A percentile compares a stretch with the other conserved stretches of the same genome.
Evolutionary conservation across 805 yeast genomes (phyloP).

Genomic region (Candida coquimbonensis): DNA sequence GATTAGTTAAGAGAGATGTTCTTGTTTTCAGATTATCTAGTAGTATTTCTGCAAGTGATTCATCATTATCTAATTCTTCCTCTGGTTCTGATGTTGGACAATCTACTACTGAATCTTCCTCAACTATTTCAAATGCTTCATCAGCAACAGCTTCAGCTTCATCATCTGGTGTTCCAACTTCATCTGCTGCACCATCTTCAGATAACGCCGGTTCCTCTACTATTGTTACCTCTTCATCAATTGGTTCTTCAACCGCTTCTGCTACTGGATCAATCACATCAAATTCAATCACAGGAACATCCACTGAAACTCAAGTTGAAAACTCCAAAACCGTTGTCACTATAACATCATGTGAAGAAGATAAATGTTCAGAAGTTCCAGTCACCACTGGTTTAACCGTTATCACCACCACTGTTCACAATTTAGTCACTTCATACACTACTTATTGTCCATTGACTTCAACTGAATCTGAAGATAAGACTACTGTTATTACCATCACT

Average conservation of each 20-base stretch:
- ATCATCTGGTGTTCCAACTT: not conserved
- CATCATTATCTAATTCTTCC: not conserved
- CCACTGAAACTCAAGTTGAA: no score
- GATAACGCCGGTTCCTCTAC: not conserved
- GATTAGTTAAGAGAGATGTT: conserved; percentile 6
- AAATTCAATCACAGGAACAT: not conserved
- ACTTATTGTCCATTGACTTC: conserved; percentile 12
- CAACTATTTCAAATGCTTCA: not conserved
- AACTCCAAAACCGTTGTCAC: no score
- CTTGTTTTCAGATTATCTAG: not conserved
- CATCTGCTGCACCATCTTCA: no score
- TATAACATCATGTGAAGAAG: no score
- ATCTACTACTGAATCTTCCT: not conserved
- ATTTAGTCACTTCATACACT: conserved; percentile 26
- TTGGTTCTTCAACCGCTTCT: not conserved
- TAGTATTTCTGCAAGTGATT: conserved; percentile 2
- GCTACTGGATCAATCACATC: not conserved
- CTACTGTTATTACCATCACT: not conserved
- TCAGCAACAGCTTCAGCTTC: not conserved
- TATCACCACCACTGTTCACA: conserved; percentile 23
- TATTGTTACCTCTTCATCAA: not conserved
- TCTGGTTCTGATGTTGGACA: not conserved
- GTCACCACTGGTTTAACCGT: conserved; percentile 24
- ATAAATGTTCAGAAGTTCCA: conserved; percentile 20
- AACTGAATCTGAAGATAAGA: not conserved